These are phyloP conservation scores for Anthostomella pinea DNA, from an alignment of 2,329 filamentous ascomycete genomes.

Conservation along the genomic window DNA sequence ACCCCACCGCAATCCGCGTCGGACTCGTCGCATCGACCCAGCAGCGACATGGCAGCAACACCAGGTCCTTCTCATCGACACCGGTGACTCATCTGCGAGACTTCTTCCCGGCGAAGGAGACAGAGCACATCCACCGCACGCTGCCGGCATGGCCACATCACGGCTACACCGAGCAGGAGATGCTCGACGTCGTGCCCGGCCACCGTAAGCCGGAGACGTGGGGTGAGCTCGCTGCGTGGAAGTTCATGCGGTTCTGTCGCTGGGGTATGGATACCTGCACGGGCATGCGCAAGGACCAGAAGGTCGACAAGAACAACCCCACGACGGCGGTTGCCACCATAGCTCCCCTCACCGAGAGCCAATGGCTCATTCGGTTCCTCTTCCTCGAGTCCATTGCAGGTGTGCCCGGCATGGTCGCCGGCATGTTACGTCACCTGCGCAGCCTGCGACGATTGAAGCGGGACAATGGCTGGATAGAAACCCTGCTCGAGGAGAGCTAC, in stretches of 20 bases:
- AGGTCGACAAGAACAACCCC: constrained; percentile 56
- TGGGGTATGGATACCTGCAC: constrained; percentile 81
- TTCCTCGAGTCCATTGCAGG: constrained; percentile 95
- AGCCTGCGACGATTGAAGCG: constrained; percentile 82
- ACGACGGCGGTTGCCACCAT: constrained; percentile 52
- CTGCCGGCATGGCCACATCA: constrained; percentile 68
- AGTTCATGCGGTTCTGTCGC: constrained; percentile 70
- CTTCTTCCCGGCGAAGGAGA: constrained; percentile 62
- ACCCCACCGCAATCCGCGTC: constrained; percentile 28
- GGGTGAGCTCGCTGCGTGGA: constrained; percentile 77
- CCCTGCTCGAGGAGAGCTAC: constrained; percentile 82
- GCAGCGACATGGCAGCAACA: constrained; percentile 22
- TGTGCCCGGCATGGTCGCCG: constrained; percentile 94
- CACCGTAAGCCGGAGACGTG: constrained; percentile 71
- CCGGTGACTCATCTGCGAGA: constrained; percentile 46
- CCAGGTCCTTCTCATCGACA: constrained; percentile 50
- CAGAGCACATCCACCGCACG: constrained; percentile 59
- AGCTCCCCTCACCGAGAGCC: constrained; percentile 71
- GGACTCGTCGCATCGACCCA: constrained; percentile 23
- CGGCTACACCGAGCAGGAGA: constrained; percentile 74
- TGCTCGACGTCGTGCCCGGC: constrained; percentile 69
- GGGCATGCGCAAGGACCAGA: constrained; percentile 69
- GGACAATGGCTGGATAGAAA: constrained; percentile 97
- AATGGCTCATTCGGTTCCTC: constrained; percentile 87
- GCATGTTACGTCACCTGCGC: constrained; percentile 86